phyloP scores from a whole-genome alignment of 139 green algal genomes.

The Tetradesmus obliquus region DNA sequence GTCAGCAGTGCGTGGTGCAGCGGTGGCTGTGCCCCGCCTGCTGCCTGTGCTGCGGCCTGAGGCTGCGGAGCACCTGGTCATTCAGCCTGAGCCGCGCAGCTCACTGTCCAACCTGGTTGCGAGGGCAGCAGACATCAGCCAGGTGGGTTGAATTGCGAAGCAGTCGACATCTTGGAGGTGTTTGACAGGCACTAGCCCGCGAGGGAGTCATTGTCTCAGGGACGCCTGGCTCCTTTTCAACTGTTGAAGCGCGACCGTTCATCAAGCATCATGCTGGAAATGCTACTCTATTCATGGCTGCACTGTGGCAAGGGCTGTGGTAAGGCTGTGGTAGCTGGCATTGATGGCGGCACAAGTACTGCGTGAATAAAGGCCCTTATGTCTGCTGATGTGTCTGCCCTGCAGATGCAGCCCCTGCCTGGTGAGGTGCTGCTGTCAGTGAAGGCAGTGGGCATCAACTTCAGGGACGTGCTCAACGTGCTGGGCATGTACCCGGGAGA shows the following conservation, averaged over 20 bases:
- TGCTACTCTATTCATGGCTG: too few relatives aligned
- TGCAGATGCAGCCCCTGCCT: conserved; percentile 42
- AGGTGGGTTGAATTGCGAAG: neutral
- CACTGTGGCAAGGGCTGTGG: too few relatives aligned
- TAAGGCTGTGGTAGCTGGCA: too few relatives aligned
- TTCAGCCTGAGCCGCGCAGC: conserved; percentile 38
- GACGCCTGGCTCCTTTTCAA: too few relatives aligned
- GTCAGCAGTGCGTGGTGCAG: conserved; percentile 2
- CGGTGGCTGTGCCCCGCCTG: conserved; percentile 18
- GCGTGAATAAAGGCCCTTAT: too few relatives aligned
- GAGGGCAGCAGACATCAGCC: conserved; percentile 9
- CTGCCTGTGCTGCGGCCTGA: conserved; percentile 21
- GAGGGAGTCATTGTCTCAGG: too few relatives aligned
- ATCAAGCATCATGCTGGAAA: too few relatives aligned
- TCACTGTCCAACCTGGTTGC: conserved; percentile 45
- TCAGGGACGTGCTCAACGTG: conserved; percentile 87
- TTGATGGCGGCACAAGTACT: too few relatives aligned
- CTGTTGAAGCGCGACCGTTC: too few relatives aligned
- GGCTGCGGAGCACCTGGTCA: neutral
- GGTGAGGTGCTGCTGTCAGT: conserved; percentile 71
- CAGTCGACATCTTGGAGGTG: too few relatives aligned
- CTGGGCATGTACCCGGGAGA: conserved; percentile 94
- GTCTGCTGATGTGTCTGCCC: neutral
- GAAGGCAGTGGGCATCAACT: conserved; percentile 88
- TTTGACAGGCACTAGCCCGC: too few relatives aligned